phyloP scores from a whole-genome alignment of 805 yeast species.

The Blastobotrys robertii region DNA sequence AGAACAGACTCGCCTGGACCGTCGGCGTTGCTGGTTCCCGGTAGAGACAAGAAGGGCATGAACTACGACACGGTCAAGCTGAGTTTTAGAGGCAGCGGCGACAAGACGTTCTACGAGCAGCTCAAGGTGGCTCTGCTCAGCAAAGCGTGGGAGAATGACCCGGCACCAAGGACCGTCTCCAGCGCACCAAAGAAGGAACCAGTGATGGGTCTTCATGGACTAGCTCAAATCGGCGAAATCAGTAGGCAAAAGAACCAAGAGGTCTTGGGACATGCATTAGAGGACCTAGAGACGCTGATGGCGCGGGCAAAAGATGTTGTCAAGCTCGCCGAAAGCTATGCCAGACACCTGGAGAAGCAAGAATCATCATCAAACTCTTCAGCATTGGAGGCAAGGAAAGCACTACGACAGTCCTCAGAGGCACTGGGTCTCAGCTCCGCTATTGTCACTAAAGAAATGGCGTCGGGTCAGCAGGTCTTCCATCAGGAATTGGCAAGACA shows the following conservation, averaged over 20 bases:
- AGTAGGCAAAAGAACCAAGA: constrained; percentile 49
- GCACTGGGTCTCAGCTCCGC: constrained; percentile 27
- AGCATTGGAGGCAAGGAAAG: constrained; percentile 25
- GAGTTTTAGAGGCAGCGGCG: constrained; percentile 71
- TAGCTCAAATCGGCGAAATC: constrained; percentile 48
- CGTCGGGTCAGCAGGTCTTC: constrained; percentile 26
- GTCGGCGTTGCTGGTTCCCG: constrained; percentile 8
- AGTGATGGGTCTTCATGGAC: constrained; percentile 55
- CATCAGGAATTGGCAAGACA: constrained; percentile 63
- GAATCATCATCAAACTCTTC: constrained; percentile 4
- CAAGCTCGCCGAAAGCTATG: constrained; percentile 36
- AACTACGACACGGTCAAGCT: constrained; percentile 37
- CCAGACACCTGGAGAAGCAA: constrained; percentile 19
- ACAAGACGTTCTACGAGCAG: constrained; percentile 40
- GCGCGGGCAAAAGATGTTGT: constrained; percentile 68
- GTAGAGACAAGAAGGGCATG: not conserved
- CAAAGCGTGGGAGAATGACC: constrained; percentile 37
- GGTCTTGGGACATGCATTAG: constrained; percentile 57
- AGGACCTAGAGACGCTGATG: constrained; percentile 68
- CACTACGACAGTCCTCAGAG: constrained; percentile 26
- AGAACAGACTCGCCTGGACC: constrained; percentile 17
- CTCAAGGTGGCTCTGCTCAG: constrained; percentile 38
- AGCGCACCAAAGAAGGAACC: not conserved
- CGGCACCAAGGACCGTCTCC: not conserved
- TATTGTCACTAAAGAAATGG: constrained; percentile 29